Evolutionary conservation across 805 yeast species (phyloP), one percentile per base, ranked within the genome.

Genomic region (Candida morakotiae): DNA sequence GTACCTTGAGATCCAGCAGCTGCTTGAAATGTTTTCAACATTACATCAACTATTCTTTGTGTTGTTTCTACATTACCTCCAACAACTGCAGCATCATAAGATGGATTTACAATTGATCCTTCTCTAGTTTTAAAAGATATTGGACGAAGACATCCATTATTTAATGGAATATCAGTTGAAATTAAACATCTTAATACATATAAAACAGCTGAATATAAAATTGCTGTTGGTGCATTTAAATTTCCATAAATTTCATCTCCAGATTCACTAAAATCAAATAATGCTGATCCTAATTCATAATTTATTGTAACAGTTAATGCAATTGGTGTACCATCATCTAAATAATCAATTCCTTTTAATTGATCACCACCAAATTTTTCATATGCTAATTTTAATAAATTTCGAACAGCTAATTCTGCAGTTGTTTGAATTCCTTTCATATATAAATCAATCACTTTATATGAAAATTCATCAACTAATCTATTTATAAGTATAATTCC

Each of bases 1-100:
- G 93, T 88, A 29, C 97, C 96, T 62, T 91, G 98, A 1, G 97
- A 88, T 46, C 88, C 96, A 2, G 97, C 97, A 67, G 87, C 84
- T 4, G 88, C 87, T 43, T 76, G 72, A 56, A 93, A 88, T 0
- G 98, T 93, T 50, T 81, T 82, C 52, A 91, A 68, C 28, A 93
- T 77, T 2, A 85, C 91, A 60, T 89, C 97, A 0, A 95, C 88
- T 32, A 93, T 79, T 49, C 97, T 73, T 60, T 93, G 98, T 1
- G 96, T 83, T 1, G 98, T 91, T 62, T 89, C 83, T 6, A 91
- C 98, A 57, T 91, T 91, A 7, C 96, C 96, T 2, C 72, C 73
- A 14, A 91, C 97, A 25, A 87, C 95, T 2, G 97, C 98, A 32
- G 94, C 91, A 11, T 85, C 91, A 26, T 73, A 73, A 14, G 81